Percentiles rank a stretch among this genome's conserved stretches.
Conservation (phyloP, 768 basidiomycete genomes). For the Phlebiopsis flavidoalba region DNA sequence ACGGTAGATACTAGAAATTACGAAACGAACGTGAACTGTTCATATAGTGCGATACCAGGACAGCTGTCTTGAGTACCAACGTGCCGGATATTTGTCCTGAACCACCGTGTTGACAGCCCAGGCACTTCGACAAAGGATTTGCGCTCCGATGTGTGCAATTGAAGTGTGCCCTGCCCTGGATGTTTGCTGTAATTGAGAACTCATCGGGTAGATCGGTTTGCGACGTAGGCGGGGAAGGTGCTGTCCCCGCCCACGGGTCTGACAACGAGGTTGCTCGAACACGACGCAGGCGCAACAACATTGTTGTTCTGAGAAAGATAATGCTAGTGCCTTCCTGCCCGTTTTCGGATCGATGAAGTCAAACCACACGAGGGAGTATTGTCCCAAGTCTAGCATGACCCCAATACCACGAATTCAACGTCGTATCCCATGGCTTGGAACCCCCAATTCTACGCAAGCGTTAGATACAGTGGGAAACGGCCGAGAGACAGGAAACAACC, state of each 20-base stretch:
- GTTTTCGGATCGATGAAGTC: conserved; percentile 5
- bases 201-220: conserved; percentile 1
- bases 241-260: neutral
- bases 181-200: neutral
- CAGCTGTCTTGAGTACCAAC: neutral
- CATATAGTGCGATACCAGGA: conserved; percentile 2
- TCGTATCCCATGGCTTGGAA: neutral
- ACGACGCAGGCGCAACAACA: neutral
- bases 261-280: conserved; percentile 1
- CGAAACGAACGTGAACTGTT: conserved; percentile 9
- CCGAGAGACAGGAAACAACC: neutral
- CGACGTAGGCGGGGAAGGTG: conserved; percentile 8
- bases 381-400: conserved; percentile 9
- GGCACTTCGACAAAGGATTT: neutral
- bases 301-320: conserved; percentile 1
- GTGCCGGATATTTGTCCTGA: conserved; percentile 2
- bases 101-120: neutral
- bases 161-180: conserved; percentile 5
- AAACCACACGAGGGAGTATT: conserved; percentile 14
- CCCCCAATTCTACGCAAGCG: conserved; percentile 12
- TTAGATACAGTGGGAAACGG: neutral
- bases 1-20: neutral
- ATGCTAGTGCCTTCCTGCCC: conserved; percentile 7
- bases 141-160: neutral
- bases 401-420: conserved; percentile 12